A percentile compares a stretch with the other conserved stretches of the same genome.
phyloP scores from a whole-genome alignment of 768 basidiomycete species.

The Calocybe indica region DNA sequence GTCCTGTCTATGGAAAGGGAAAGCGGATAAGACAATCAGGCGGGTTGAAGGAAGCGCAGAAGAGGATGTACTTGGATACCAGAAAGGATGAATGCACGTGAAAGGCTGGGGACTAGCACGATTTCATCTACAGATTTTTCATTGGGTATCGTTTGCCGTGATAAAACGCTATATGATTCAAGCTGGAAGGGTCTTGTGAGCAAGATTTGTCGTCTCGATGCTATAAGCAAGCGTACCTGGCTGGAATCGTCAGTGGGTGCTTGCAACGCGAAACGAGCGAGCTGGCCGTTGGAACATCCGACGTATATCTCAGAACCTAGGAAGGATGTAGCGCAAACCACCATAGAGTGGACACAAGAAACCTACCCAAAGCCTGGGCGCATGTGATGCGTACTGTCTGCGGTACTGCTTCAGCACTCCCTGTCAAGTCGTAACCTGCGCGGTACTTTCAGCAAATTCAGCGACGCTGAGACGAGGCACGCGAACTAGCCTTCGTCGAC shows the following conservation, averaged over 20 bases:
- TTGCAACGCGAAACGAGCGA: constrained; percentile 74
- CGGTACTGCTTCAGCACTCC: constrained; percentile 3
- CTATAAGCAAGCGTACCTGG: constrained; percentile 30
- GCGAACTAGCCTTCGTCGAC: constrained; percentile 12
- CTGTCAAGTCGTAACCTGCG: not conserved
- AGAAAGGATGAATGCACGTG: constrained; percentile 68
- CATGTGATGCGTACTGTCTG: constrained; percentile 31
- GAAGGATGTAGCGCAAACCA: not conserved
- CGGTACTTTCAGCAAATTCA: not conserved
- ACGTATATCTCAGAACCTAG: constrained; percentile 82
- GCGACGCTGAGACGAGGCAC: not conserved
- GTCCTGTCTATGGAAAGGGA: constrained; percentile 42
- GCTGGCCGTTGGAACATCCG: constrained; percentile 79
- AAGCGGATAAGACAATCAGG: constrained; percentile 2
- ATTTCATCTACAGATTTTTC: constrained; percentile 78
- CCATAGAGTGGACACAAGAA: not conserved
- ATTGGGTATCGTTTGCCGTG: constrained; percentile 63
- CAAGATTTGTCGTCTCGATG: not conserved
- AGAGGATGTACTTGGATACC: constrained; percentile 37
- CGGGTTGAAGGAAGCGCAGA: constrained; percentile 3
- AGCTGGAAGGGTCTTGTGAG: constrained; percentile 23
- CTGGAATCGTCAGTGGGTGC: constrained; percentile 36
- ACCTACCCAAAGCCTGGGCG: constrained; percentile 53
- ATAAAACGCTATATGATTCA: constrained; percentile 60
- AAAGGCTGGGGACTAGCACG: constrained; percentile 69